phyloP scores from a whole-genome alignment of 2,329 filamentous ascomycete genomes.

The Monilinia laxa region DNA sequence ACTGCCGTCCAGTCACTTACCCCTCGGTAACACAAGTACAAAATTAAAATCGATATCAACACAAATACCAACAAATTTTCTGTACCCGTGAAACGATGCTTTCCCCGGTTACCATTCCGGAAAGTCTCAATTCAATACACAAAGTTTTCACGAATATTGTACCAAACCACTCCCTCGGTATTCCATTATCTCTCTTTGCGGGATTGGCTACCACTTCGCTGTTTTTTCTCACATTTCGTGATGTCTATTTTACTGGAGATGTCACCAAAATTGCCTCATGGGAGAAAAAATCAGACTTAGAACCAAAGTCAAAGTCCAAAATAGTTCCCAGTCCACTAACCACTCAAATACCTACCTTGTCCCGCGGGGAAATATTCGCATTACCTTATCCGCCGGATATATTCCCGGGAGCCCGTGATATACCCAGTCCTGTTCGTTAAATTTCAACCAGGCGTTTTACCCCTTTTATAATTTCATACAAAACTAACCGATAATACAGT shows the following conservation, averaged over 20 bases:
- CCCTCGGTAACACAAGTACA: neutral
- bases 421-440: conserved; percentile 52
- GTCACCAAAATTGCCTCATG: neutral
- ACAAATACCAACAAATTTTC: neutral
- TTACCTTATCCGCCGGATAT: conserved; percentile 67
- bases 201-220: conserved; percentile 4
- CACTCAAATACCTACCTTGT: conserved; percentile 31
- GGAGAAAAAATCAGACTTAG: neutral
- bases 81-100: neutral
- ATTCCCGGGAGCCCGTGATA: conserved; percentile 67
- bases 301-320: neutral
- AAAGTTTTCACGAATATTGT: neutral
- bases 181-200: conserved; percentile 8
- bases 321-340: conserved; percentile 32
- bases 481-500: conserved; percentile 40
- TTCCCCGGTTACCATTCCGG: conserved; percentile 3
- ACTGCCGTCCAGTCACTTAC: neutral
- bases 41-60: neutral
- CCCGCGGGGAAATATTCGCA: conserved; percentile 40
- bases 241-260: neutral
- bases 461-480: neutral
- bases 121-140: conserved; percentile 10
- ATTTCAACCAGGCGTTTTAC: neutral
- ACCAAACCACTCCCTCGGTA: conserved; percentile 4
- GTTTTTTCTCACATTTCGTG: neutral